phyloP scores from a whole-genome alignment of 2,329 filamentous ascomycete species.

The Penicillium corylophilum region DNA sequence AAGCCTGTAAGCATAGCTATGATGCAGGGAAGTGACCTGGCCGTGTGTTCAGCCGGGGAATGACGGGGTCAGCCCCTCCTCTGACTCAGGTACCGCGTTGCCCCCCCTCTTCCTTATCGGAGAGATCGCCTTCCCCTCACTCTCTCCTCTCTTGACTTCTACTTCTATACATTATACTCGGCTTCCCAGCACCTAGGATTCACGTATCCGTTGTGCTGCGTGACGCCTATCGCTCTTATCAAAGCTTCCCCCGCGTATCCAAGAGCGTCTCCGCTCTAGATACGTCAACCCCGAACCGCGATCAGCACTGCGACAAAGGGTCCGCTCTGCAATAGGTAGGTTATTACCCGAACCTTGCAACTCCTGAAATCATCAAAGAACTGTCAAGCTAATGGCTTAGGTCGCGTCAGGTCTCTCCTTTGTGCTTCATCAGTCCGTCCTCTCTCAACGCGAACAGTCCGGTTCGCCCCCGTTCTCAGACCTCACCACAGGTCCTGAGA shows the following conservation, averaged over 20 bases:
- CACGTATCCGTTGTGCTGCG: constrained; percentile 17
- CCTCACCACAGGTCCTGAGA: constrained; percentile 32
- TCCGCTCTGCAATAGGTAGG: constrained; percentile 7
- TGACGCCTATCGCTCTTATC: constrained; percentile 25
- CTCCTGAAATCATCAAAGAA: not conserved
- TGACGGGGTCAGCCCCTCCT: constrained; percentile 17
- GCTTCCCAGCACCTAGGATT: constrained; percentile 8
- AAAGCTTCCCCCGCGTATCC: constrained; percentile 31
- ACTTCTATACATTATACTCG: not conserved
- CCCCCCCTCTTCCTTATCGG: constrained; percentile 18
- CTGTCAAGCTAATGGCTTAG: constrained; percentile 2
- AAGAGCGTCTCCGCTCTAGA: constrained; percentile 26
- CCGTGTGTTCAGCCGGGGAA: constrained; percentile 8
- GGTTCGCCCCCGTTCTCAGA: constrained; percentile 33
- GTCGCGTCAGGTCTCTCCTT: constrained; percentile 5
- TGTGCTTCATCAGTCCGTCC: constrained; percentile 2
- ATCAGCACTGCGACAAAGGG: not conserved
- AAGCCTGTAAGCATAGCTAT: not conserved
- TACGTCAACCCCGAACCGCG: constrained; percentile 14
- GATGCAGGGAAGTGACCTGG: not conserved
- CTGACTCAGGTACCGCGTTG: constrained; percentile 24
- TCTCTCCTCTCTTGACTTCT: constrained; percentile 1
- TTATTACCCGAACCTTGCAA: not conserved
- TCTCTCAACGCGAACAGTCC: not conserved
- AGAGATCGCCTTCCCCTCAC: constrained; percentile 9